Evolutionary conservation across 179 eudicot genomes (phyloP).

Genomic region (Corrigiola litoralis): DNA sequence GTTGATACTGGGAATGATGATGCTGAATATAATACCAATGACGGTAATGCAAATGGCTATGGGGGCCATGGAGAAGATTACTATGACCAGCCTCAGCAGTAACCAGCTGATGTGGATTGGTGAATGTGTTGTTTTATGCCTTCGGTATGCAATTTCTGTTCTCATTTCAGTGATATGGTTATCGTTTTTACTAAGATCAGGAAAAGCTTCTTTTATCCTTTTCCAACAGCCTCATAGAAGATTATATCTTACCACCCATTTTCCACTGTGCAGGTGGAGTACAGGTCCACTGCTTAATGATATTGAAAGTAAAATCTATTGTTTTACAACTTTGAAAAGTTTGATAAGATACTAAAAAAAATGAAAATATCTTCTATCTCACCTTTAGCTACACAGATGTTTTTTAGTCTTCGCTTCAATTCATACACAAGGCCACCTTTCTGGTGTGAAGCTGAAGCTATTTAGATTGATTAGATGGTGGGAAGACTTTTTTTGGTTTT

Average conservation of each 20-base stretch:
- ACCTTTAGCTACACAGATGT: not conserved
- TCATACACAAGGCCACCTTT: not conserved
- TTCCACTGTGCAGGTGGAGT: conserved; percentile 96
- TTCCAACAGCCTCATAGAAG: conserved; percentile 24
- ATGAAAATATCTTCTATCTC: not conserved
- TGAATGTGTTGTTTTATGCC: not conserved
- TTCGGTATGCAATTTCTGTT: conserved; percentile 44
- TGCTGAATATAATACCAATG: conserved; percentile 25
- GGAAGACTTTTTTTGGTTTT: not conserved
- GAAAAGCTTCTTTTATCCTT: conserved; percentile 7
- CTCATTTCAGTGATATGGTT: not conserved
- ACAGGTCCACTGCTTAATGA: conserved; percentile 62
- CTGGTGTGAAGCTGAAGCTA: not conserved
- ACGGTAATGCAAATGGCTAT: conserved; percentile 23
- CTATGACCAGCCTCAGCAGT: conserved; percentile 29
- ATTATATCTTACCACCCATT: conserved; percentile 60
- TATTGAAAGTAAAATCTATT: conserved; percentile 38
- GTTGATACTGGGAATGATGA: conserved; percentile 33
- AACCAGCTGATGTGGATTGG: not conserved
- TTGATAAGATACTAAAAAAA: conserved; percentile 12
- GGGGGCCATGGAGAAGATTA: conserved; percentile 36
- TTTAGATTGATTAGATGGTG: no score
- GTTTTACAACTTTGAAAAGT: conserved; percentile 26
- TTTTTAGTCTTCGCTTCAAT: not conserved
- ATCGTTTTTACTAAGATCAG: not conserved